Evolutionary conservation across 306 rosid genomes (phyloP).

Genomic region (Gynostemma pentaphyllum): DNA sequence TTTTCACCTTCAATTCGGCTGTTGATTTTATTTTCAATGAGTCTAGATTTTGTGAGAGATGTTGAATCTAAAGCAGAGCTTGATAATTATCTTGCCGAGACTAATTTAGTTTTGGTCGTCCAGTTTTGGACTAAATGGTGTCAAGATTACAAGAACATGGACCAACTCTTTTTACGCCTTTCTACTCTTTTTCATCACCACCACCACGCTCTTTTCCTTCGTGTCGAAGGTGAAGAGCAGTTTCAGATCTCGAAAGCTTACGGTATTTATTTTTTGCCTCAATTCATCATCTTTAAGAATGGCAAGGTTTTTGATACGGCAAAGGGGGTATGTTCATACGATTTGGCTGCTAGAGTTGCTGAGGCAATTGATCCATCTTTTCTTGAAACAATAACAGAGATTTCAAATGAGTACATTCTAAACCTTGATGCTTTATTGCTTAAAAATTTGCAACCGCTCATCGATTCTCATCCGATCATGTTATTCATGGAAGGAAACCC

Average conservation of each 20-base stretch:
- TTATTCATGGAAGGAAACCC: slow-evolving; percentile 83
- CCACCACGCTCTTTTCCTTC: slow-evolving; percentile 45
- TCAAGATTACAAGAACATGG: slow-evolving; percentile 88
- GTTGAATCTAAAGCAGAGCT: too few species aligned
- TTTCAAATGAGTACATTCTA: slow-evolving; percentile 41
- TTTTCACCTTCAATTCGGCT: too few species aligned
- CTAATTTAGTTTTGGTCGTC: too few species aligned
- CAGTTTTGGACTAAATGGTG: slow-evolving; percentile 97
- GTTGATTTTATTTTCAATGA: too few species aligned
- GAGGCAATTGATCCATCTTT: slow-evolving; percentile 43
- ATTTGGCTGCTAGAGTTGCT: slow-evolving; percentile 78
- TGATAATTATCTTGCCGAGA: too few species aligned
- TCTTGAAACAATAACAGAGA: slow-evolving; percentile 53
- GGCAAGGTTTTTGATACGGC: slow-evolving; percentile 60
- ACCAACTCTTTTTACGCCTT: slow-evolving; percentile 59
- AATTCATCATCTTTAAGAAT: slow-evolving; percentile 59
- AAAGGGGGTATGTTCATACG: slow-evolving; percentile 91
- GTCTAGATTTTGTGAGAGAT: too few species aligned
- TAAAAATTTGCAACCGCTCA: slow-evolving; percentile 42
- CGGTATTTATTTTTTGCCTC: slow-evolving; percentile 73
- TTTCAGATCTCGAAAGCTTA: slow-evolving; percentile 73
- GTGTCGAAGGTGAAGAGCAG: slow-evolving; percentile 92
- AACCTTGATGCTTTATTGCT: slow-evolving; percentile 27
- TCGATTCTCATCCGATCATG: slow-evolving; percentile 44
- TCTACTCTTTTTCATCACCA: slow-evolving; percentile 70